Percentiles rank a stretch among this genome's conserved stretches.
Conservation (phyloP, 495 filamentous ascomycete genomes). For the Lophiostoma macrostomum region DNA sequence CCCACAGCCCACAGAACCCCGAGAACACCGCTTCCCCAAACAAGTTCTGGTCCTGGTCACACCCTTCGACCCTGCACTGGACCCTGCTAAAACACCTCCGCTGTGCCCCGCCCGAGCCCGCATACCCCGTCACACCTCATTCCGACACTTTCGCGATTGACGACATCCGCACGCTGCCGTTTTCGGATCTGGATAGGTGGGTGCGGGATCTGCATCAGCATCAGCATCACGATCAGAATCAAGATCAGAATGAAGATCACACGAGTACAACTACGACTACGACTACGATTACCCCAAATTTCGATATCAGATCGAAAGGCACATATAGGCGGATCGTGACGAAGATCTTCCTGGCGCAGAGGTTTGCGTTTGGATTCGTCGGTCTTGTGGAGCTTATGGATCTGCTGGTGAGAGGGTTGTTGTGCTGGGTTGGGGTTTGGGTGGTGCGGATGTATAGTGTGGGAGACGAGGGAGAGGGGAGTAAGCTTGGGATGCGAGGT, state of each 20-base stretch:
- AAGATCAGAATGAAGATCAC: too few species aligned
- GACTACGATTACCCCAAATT: too few species aligned
- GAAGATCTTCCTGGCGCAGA: constrained; percentile 36
- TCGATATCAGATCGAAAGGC: constrained; percentile 5
- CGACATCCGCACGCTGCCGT: constrained; percentile 29
- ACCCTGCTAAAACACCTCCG: constrained; percentile 29
- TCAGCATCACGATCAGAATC: too few species aligned
- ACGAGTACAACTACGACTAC: too few species aligned
- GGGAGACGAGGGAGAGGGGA: neutral
- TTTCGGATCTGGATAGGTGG: constrained; percentile 34
- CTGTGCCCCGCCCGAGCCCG: constrained; percentile 32
- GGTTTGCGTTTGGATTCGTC: constrained; percentile 33
- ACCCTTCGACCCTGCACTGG: too few species aligned
- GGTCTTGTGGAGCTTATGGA: constrained; percentile 28
- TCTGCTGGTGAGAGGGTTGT: constrained; percentile 19
- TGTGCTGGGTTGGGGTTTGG: constrained; percentile 9
- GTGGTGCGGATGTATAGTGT: neutral
- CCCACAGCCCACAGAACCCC: too few species aligned
- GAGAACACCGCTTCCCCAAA: neutral
- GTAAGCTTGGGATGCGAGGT: neutral
- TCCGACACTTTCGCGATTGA: neutral
- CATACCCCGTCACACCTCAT: constrained; percentile 23
- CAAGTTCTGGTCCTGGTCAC: too few species aligned
- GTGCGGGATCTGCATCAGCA: constrained; percentile 4
- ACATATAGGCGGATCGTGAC: constrained; percentile 35